Base-by-base conservation (phyloP, 495 filamentous ascomycete species). In the Bacidia rubella region DNA sequence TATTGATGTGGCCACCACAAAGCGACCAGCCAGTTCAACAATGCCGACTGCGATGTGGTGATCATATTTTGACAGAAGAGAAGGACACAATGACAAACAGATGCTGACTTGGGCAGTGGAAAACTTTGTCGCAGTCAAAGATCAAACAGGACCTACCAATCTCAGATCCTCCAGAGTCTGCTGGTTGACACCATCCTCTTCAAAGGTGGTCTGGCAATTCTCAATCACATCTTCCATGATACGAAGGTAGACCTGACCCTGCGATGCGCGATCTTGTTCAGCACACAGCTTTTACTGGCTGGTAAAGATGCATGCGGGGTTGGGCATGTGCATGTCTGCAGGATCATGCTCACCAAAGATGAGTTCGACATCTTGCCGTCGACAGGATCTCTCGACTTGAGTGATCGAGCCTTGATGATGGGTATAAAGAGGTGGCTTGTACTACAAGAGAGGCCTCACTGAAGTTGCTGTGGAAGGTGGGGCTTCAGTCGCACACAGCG, bases 161-260 rank as follows among this genome's bases (percentile, higher is more conserved):
- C 76, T 80, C 76, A 99, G 72, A 63, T 94, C 87, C 55, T 86
- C 74, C 59, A 99, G 73, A 44, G 87, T 86, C 57, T 78, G 70
- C 63, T 86, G 84, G 54, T 92, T 87, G 54, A 97, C 85, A 57
- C 93, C 93, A 61, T 82, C 85, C 66, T 97, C 92, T 67, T 99
- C 93, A 68, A 99, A 97, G 66, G 95, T 90, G 61, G 90, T 82
- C 66, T 86, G 78, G 62, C 89, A 95, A 51, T 78, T 77, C 54
- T 85, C 79, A 64, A 94, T 82, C 54, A 97, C 89, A 66, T 92
- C 90, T 54, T 86, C 73, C 68, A 99, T 96, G 73, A 97, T 85
- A 65, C 81, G 76, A 65, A 82, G 73, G 72, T 95, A 99, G 56
- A 96, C 81, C 54, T 66, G 62, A 62, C 93, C 92, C 84, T 86